Conservation (phyloP, 1,284 basidiomycete genomes). For the Rhodotorula sp. region DNA sequence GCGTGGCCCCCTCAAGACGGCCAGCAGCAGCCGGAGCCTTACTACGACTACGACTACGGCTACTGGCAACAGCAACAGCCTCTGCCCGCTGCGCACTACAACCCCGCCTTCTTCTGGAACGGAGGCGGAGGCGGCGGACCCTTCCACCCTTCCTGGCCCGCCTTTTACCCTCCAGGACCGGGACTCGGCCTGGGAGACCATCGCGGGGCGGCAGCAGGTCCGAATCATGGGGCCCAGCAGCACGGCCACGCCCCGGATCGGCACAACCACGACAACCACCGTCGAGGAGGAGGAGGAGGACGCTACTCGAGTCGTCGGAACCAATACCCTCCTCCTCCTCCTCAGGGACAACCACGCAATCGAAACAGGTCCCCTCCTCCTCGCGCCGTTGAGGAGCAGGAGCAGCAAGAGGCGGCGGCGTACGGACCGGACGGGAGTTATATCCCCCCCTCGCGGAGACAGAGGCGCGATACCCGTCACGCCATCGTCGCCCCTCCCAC, state of each 20-base stretch:
- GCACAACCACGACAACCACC: no score
- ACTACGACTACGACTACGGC: background rate
- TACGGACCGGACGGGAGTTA: background rate
- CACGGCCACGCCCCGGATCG: no score
- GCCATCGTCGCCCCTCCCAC: background rate
- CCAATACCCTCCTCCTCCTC: no score
- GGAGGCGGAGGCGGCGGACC: background rate
- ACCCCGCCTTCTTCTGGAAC: background rate
- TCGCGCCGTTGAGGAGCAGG: background rate
- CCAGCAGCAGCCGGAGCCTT: no score
- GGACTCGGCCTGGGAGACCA: background rate
- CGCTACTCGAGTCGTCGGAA: no score
- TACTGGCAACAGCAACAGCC: no score
- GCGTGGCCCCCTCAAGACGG: no score
- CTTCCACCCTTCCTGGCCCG: background rate
- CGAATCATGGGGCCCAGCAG: no score
- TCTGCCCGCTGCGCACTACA: background rate
- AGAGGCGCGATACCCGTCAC: background rate
- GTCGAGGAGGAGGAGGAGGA: no score
- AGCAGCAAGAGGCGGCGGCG: background rate
- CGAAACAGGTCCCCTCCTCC: background rate
- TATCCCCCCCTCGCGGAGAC: conserved; percentile 6
- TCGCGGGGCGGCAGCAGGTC: no score
- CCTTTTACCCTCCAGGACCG: no score
- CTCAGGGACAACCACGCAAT: background rate